A percentile compares a stretch with the other conserved stretches of the same genome.
These are phyloP conservation scores for Fusarium algeriense DNA, from an alignment of 2,329 filamentous ascomycete species.

Conservation along the genomic window DNA sequence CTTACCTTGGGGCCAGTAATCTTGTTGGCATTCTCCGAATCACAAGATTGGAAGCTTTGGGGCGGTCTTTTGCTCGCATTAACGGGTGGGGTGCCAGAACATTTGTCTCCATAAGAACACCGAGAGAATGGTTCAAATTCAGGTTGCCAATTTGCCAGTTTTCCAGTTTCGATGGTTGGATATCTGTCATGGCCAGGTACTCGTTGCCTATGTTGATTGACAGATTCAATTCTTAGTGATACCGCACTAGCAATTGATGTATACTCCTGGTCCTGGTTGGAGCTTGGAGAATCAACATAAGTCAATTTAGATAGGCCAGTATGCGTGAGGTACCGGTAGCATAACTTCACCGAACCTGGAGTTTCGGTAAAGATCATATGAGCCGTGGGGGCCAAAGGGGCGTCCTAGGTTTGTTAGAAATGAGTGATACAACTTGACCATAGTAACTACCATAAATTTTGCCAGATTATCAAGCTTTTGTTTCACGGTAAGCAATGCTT, in stretches of 20 bases:
- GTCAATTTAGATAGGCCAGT: conserved; percentile 45
- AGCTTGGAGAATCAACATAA: conserved; percentile 31
- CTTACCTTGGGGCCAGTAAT: neutral
- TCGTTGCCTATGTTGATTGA: conserved; percentile 8
- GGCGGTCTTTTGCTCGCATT: neutral
- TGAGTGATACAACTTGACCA: neutral
- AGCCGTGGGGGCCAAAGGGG: conserved; percentile 2
- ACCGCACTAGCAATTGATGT: conserved; percentile 32
- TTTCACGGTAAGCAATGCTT: conserved; percentile 26
- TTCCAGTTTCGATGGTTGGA: neutral
- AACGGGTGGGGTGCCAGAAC: conserved; percentile 1
- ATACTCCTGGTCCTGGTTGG: conserved; percentile 25
- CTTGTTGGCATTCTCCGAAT: neutral
- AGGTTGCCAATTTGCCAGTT: neutral
- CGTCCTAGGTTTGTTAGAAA: conserved; percentile 36
- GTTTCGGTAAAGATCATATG: conserved; percentile 45
- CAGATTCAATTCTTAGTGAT: conserved; percentile 36
- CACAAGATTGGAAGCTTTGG: neutral
- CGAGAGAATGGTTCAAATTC: conserved; percentile 31
- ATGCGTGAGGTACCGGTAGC: conserved; percentile 47
- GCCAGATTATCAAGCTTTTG: conserved; percentile 41
- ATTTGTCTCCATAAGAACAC: conserved; percentile 37
- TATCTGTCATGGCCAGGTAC: conserved; percentile 26
- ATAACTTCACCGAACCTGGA: conserved; percentile 14
- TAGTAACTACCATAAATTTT: conserved; percentile 27